These are phyloP conservation scores for Seiridium cupressi DNA, from an alignment of 2,329 filamentous ascomycete species.

Conservation along the genomic window DNA sequence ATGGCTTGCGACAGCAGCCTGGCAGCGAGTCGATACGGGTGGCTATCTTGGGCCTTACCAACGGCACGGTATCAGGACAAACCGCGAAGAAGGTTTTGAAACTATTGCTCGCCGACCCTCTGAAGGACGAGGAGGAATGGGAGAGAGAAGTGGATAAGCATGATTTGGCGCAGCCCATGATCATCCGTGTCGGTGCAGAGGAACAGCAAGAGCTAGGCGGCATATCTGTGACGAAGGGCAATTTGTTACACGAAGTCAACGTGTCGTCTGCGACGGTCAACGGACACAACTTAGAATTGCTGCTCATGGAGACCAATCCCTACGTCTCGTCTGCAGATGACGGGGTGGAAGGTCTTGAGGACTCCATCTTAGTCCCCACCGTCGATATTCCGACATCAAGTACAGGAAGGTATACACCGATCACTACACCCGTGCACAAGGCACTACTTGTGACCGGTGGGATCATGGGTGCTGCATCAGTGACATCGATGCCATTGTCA, in stretches of 20 bases:
- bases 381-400: slow-evolving; percentile 67
- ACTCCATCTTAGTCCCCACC: slow-evolving; percentile 71
- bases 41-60: slow-evolving; percentile 51
- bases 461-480: slow-evolving; percentile 61
- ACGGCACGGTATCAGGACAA: slow-evolving; percentile 34
- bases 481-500: slow-evolving; percentile 41
- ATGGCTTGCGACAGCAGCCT: slow-evolving; percentile 56
- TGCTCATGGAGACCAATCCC: slow-evolving; percentile 52
- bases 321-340: slow-evolving; percentile 42
- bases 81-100: slow-evolving; percentile 66
- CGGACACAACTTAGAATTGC: slow-evolving; percentile 62
- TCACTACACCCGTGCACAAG: slow-evolving; percentile 83
- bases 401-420: slow-evolving; percentile 61
- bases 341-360: slow-evolving; percentile 46
- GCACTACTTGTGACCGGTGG: slow-evolving; percentile 73
- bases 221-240: slow-evolving; percentile 35
- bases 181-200: slow-evolving; percentile 55
- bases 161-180: slow-evolving; percentile 53
- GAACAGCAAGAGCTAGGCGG: slow-evolving; percentile 35
- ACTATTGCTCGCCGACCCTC: slow-evolving; percentile 68
- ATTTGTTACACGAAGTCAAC: slow-evolving; percentile 55
- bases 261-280: slow-evolving; percentile 63
- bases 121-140: slow-evolving; percentile 63
- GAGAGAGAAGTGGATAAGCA: slow-evolving; percentile 58
- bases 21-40: slow-evolving; percentile 59